These are phyloP conservation scores for Durotheca rogersii DNA, from an alignment of 495 filamentous ascomycete species.

Conservation along the genomic window DNA sequence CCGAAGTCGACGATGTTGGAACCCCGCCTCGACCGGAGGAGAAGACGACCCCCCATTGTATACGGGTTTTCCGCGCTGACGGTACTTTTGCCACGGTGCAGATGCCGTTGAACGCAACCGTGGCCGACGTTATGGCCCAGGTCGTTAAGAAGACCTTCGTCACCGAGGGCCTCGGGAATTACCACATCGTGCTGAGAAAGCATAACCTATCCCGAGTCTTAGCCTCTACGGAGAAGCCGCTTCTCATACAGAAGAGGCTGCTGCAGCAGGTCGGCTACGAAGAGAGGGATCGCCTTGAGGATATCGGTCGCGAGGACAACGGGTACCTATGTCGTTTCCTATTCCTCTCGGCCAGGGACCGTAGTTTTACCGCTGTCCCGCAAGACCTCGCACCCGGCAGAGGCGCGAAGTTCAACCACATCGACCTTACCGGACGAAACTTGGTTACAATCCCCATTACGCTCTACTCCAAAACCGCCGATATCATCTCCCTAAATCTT, in stretches of 20 bases:
- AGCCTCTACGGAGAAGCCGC: slow-evolving; percentile 72
- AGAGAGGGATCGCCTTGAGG: slow-evolving; percentile 83
- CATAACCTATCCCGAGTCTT: slow-evolving; percentile 87
- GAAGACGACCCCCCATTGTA: slow-evolving; percentile 73
- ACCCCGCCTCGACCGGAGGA: slow-evolving; percentile 62
- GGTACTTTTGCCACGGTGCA: slow-evolving; percentile 91
- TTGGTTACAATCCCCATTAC: slow-evolving; percentile 92
- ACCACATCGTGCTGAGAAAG: slow-evolving; percentile 92
- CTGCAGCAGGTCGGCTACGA: slow-evolving; percentile 91
- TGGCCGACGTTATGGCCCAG: slow-evolving; percentile 76
- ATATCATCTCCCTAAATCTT: slow-evolving; percentile 93
- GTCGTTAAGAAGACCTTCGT: slow-evolving; percentile 89
- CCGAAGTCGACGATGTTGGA: slow-evolving; percentile 63
- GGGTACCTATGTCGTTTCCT: slow-evolving; percentile 95
- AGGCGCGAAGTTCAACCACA: slow-evolving; percentile 85
- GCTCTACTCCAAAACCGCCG: slow-evolving; percentile 84
- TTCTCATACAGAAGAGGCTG: slow-evolving; percentile 89
- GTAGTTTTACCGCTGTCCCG: slow-evolving; percentile 61
- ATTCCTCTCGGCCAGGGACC: slow-evolving; percentile 84
- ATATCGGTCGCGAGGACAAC: slow-evolving; percentile 96
- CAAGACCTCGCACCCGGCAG: slow-evolving; percentile 75
- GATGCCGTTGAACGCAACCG: slow-evolving; percentile 75
- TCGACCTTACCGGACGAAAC: slow-evolving; percentile 88
- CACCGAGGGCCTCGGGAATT: slow-evolving; percentile 85
- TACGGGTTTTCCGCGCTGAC: slow-evolving; percentile 93